These are phyloP conservation scores for Globisporangium barbulae DNA, from an alignment of 352 stramenopile species.

Conservation along the genomic window DNA sequence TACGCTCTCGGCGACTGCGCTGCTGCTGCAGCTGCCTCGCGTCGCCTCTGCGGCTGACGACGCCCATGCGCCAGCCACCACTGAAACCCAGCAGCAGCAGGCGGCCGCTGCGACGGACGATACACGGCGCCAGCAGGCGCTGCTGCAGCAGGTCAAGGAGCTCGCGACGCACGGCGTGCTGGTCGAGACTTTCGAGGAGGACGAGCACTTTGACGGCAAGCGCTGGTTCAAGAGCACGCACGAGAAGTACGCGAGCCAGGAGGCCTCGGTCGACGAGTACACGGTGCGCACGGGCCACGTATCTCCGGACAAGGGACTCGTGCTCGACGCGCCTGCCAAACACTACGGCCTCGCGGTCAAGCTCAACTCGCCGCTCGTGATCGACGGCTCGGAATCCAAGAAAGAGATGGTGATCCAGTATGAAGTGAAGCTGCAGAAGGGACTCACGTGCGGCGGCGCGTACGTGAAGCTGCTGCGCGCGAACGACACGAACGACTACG, in stretches of 20 bases:
- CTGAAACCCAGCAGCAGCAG: slow-evolving; percentile 2
- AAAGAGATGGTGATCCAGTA: slow-evolving; percentile 94
- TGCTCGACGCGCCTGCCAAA: slow-evolving; percentile 66
- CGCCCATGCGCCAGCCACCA: neutral
- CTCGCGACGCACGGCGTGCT: slow-evolving; percentile 56
- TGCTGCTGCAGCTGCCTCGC: slow-evolving; percentile 30
- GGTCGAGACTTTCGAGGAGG: slow-evolving; percentile 75
- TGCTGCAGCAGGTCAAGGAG: slow-evolving; percentile 46
- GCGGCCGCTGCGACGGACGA: slow-evolving; percentile 10
- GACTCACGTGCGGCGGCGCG: slow-evolving; percentile 88
- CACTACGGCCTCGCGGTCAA: slow-evolving; percentile 82
- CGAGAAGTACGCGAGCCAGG: slow-evolving; percentile 78
- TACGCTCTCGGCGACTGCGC: slow-evolving; percentile 37
- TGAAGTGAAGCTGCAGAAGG: slow-evolving; percentile 92
- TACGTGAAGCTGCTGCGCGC: slow-evolving; percentile 93
- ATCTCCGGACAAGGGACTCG: slow-evolving; percentile 61
- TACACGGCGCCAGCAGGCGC: slow-evolving; percentile 24
- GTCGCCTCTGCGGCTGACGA: neutral
- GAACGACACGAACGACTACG: slow-evolving; percentile 45
- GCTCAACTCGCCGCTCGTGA: slow-evolving; percentile 53
- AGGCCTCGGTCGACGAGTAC: slow-evolving; percentile 65
- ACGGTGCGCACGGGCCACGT: slow-evolving; percentile 50
- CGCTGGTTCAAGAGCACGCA: slow-evolving; percentile 84
- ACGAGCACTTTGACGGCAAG: slow-evolving; percentile 51
- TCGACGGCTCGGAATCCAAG: slow-evolving; percentile 61